Conservation (phyloP, 75 land plant species). For the Pinus albicaulis region DNA sequence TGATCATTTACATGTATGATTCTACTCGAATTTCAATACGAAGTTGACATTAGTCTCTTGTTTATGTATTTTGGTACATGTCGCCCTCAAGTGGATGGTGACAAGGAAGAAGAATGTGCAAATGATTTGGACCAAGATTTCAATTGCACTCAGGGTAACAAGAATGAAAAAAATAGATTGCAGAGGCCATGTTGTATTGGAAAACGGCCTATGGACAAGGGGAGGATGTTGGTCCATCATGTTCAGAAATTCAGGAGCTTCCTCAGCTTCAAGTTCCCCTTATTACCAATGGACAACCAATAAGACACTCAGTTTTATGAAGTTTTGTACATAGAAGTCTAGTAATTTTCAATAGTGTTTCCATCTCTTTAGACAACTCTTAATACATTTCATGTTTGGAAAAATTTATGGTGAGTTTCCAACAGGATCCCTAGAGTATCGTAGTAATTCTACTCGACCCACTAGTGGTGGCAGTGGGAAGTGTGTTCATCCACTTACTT, state of each 20-base stretch:
- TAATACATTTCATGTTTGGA: neutral
- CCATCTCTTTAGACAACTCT: neutral
- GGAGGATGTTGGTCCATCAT: no score
- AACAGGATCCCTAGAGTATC: conserved; percentile 22
- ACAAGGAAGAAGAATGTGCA: conserved; percentile 26
- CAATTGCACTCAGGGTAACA: neutral
- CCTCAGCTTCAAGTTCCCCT: conserved; percentile 5
- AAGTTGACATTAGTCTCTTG: neutral
- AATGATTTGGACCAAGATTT: conserved; percentile 26
- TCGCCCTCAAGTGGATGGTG: conserved; percentile 21
- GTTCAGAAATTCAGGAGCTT: no score
- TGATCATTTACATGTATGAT: neutral
- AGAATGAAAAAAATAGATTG: neutral
- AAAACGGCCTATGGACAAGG: no score
- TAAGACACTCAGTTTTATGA: conserved; percentile 9
- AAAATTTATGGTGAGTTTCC: conserved; percentile 10
- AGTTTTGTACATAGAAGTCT: neutral
- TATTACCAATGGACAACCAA: conserved; percentile 62
- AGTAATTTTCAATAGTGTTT: neutral
- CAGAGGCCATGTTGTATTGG: no score
- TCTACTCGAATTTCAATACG: neutral
- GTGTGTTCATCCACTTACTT: conserved; percentile 35
- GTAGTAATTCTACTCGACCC: conserved; percentile 28
- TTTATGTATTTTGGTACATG: conserved; percentile 5
- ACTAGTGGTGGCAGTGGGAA: conserved; percentile 26